Evolutionary conservation across 805 yeast genomes (phyloP), one percentile per base, ranked within the genome.

Genomic region (Candida boleticola): DNA sequence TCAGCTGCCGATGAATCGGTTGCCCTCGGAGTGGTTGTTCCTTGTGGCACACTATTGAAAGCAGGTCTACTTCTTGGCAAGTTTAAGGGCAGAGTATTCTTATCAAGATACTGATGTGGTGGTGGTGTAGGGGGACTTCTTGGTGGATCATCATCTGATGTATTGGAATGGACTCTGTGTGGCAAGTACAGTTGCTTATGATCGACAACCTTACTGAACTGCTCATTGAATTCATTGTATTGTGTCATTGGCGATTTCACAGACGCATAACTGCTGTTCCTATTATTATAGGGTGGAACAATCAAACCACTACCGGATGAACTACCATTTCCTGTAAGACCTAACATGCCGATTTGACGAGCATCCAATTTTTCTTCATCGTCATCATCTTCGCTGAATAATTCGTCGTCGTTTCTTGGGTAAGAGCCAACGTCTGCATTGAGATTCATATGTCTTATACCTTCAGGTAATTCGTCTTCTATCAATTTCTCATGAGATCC

Each of bases 161-260:
- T 44, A 13, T 50, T 50, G 13, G 49, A 47, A 7, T 19, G 18
- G 5, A 17, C 21, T 17, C 18, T 18, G 21, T 13, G 19, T 5
- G 35, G 35, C 18, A 17, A 20, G 7, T 42, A 14, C 29, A 31
- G 27, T 29, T 32, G 45, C 32, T 33, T 40, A 21, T 32, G 41
- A 20, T 53, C 56, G 22, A 60, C 58, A 5, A 53, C 47, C 30
- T 59, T 49, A n/a, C 55, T 51, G 49, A 67, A 66, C 42, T 68
- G 73, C 41, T 62, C 58, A 47, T 61, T 67, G 52, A 70, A 66
- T 49, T 70, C 73, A 39, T 62, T 50, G 45, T 66, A 69, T 46
- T 70, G 76, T 1, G 74, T 66, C 60, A 58, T 60, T 5, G 76
- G 75, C 4, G 71, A 63, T 41, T 64, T 67, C 29, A 68, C 71